Evolutionary conservation across 768 basidiomycete species (phyloP).

Genomic region (Phallus indusiatus): DNA sequence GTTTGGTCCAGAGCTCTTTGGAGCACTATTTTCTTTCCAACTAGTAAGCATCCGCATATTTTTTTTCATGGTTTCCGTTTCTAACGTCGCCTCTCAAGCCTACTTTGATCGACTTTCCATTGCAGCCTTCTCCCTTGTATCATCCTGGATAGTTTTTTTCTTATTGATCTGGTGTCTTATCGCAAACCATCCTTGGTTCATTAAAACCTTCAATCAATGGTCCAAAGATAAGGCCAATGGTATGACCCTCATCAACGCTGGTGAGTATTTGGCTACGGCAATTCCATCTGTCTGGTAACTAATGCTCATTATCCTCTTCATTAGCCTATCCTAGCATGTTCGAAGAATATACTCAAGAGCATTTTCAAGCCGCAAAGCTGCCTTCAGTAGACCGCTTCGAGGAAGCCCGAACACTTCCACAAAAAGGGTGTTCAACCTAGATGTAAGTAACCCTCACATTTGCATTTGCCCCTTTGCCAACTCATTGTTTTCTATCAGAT

Average conservation of each 20-base stretch:
- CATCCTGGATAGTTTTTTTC: slow-evolving; percentile 13
- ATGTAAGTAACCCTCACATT: slow-evolving; percentile 1
- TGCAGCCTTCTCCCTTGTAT: slow-evolving; percentile 12
- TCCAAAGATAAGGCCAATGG: slow-evolving; percentile 10
- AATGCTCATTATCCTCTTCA: neutral
- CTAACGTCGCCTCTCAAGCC: slow-evolving; percentile 5
- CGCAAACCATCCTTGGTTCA: slow-evolving; percentile 10
- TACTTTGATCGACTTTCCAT: slow-evolving; percentile 13
- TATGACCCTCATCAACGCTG: slow-evolving; percentile 13
- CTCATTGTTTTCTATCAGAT: neutral
- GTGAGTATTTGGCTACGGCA: neutral
- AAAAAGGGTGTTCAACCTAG: slow-evolving; percentile 15
- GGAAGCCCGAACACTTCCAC: slow-evolving; percentile 9
- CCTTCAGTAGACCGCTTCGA: slow-evolving; percentile 9
- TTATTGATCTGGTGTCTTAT: slow-evolving; percentile 13
- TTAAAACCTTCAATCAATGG: slow-evolving; percentile 11
- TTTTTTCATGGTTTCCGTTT: neutral
- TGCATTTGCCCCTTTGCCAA: neutral
- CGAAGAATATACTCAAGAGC: slow-evolving; percentile 11
- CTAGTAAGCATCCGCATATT: slow-evolving; percentile 7
- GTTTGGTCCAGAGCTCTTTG: slow-evolving; percentile 12
- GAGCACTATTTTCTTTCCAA: slow-evolving; percentile 12
- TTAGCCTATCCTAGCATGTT: slow-evolving; percentile 15
- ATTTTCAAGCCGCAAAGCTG: slow-evolving; percentile 11
- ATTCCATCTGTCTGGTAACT: no score